Percentiles rank a stretch among this genome's conserved stretches.
phyloP scores from a whole-genome alignment of 1,284 basidiomycete genomes.

The Mycena sp. region DNA sequence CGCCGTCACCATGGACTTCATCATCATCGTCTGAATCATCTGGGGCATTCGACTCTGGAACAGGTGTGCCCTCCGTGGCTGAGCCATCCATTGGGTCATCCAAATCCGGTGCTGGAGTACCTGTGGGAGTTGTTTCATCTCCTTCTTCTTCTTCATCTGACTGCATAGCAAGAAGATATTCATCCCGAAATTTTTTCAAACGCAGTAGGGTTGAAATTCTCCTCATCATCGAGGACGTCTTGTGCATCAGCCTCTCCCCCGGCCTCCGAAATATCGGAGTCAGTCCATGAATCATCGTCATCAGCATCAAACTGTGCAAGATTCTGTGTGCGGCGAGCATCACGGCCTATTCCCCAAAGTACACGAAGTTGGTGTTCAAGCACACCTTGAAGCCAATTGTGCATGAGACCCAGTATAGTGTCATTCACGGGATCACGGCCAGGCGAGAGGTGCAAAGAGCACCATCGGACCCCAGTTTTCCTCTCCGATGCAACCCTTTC shows the following conservation, averaged over 20 bases:
- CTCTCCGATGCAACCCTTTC: slow-evolving; percentile 10
- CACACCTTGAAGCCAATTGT: too few relatives aligned
- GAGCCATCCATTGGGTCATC: slow-evolving; percentile 22
- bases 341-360: too few relatives aligned
- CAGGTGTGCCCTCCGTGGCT: slow-evolving; percentile 10
- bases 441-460: too few relatives aligned
- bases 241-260: not conserved
- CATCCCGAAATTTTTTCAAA: not conserved
- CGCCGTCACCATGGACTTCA: slow-evolving; percentile 8
- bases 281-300: slow-evolving; percentile 26
- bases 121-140: slow-evolving; percentile 7
- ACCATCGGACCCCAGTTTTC: too few relatives aligned
- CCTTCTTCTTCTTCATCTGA: not conserved
- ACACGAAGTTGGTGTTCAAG: too few relatives aligned
- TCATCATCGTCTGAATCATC: not conserved
- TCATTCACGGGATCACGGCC: too few relatives aligned
- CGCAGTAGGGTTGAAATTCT: not conserved
- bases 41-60: slow-evolving; percentile 11
- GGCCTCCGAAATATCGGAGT: slow-evolving; percentile 30
- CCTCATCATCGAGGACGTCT: not conserved
- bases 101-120: not conserved
- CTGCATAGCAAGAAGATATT: not conserved
- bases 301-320: too few relatives aligned
- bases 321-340: too few relatives aligned
- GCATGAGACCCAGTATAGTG: too few relatives aligned